phyloP scores from a whole-genome alignment of 2,329 filamentous ascomycete species.

The Hypocrella siamensis region DNA sequence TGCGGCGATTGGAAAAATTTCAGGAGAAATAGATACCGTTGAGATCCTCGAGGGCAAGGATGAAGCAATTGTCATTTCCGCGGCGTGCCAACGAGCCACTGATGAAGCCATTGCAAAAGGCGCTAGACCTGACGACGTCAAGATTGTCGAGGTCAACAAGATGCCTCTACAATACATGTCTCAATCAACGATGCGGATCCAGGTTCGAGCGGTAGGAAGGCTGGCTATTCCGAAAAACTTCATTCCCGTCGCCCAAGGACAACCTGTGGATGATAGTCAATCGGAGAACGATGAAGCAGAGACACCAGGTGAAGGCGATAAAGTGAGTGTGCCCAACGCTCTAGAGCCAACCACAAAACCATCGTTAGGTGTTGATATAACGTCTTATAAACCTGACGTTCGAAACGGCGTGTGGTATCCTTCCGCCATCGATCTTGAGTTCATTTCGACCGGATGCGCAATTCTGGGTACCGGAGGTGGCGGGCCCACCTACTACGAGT shows the following conservation, averaged over 20 bases:
- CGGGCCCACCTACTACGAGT: conserved; percentile 23
- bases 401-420: conserved; percentile 17
- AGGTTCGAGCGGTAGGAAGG: conserved; percentile 17
- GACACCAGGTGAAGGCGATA: conserved; percentile 12
- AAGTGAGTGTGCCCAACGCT: conserved; percentile 13
- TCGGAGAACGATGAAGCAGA: conserved; percentile 7
- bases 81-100: conserved; percentile 19
- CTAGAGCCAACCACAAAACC: conserved; percentile 15
- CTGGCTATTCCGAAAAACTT: conserved; percentile 13
- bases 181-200: conserved; percentile 17
- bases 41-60: conserved; percentile 24
- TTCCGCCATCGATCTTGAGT: conserved; percentile 19
- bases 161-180: conserved; percentile 21
- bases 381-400: conserved; percentile 15
- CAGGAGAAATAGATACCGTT: conserved; percentile 36
- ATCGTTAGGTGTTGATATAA: conserved; percentile 14
- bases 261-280: not conserved
- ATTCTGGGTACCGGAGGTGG: conserved; percentile 22
- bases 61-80: conserved; percentile 20
- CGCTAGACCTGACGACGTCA: conserved; percentile 16
- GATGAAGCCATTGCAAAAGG: conserved; percentile 15
- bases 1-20: conserved; percentile 40
- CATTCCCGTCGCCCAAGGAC: conserved; percentile 1
- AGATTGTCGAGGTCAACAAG: conserved; percentile 29
- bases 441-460: conserved; percentile 19